phyloP scores from a whole-genome alignment of 2,329 filamentous ascomycete genomes.

The Paracamarosporium sp. region DNA sequence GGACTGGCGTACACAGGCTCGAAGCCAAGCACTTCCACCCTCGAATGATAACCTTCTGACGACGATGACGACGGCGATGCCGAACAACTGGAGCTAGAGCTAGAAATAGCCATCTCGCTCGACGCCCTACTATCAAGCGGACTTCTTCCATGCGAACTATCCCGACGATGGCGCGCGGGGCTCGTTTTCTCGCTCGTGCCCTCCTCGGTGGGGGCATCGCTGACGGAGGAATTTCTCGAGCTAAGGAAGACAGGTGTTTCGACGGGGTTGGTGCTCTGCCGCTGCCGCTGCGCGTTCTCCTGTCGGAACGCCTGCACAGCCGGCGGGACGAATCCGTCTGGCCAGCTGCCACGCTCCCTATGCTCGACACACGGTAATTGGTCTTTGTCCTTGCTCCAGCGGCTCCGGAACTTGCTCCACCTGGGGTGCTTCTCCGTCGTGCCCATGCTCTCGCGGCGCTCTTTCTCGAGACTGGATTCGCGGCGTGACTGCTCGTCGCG shows the following conservation, averaged over 20 bases:
- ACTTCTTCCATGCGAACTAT: background rate
- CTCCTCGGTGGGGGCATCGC: background rate
- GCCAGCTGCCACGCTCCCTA: slow-evolving; percentile 38
- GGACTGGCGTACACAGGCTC: background rate
- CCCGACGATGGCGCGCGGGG: background rate
- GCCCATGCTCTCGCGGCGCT: slow-evolving; percentile 24
- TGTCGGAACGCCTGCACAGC: background rate
- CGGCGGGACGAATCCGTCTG: slow-evolving; percentile 22
- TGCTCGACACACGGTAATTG: slow-evolving; percentile 38
- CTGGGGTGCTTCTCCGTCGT: slow-evolving; percentile 21
- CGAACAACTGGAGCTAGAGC: background rate
- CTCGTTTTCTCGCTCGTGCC: background rate
- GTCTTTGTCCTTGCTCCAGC: slow-evolving; percentile 27
- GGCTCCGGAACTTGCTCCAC: slow-evolving; percentile 32
- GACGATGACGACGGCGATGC: background rate
- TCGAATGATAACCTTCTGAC: background rate
- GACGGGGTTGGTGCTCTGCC: slow-evolving; percentile 5
- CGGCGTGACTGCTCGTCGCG: slow-evolving; percentile 38
- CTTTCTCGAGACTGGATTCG: slow-evolving; percentile 30
- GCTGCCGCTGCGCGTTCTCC: background rate
- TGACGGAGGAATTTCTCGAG: background rate
- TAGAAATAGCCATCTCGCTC: too few species aligned
- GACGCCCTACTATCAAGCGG: background rate
- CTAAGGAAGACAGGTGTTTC: slow-evolving; percentile 4
- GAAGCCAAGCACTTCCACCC: background rate